Evolutionary conservation across 805 yeast genomes (phyloP).

Genomic region (Hanseniaspora guilliermondii): DNA sequence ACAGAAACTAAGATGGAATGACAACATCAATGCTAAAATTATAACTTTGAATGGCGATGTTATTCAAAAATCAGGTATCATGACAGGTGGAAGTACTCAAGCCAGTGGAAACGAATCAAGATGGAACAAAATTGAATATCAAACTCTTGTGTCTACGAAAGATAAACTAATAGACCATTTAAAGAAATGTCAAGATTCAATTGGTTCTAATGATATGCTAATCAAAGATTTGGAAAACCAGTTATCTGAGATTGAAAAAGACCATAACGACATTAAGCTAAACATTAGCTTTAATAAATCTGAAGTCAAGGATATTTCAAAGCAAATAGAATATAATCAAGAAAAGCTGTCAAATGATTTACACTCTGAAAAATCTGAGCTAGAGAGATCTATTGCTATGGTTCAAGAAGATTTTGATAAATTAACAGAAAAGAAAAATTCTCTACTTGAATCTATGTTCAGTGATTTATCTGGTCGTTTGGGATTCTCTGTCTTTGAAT

Average conservation of each 20-base stretch:
- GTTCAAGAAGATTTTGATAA: constrained; percentile 22
- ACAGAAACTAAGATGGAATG: constrained; percentile 56
- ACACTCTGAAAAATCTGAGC: constrained; percentile 20
- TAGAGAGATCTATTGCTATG: constrained; percentile 20
- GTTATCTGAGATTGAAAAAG: constrained; percentile 34
- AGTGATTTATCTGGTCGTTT: constrained; percentile 41
- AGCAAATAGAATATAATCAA: constrained; percentile 42
- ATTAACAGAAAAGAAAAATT: constrained; percentile 24
- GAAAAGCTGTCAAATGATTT: constrained; percentile 24
- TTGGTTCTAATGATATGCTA: not conserved
- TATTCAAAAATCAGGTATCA: constrained; percentile 72
- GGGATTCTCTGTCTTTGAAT: constrained; percentile 51
- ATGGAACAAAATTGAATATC: constrained; percentile 66
- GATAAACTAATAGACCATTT: constrained; percentile 31
- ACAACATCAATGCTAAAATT: constrained; percentile 45
- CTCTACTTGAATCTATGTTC: constrained; percentile 37
- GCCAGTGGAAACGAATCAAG: constrained; percentile 29
- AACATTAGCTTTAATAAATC: constrained; percentile 39
- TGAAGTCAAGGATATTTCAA: constrained; percentile 32
- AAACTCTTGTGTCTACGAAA: constrained; percentile 37
- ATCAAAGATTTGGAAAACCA: constrained; percentile 34
- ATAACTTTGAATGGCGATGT: constrained; percentile 77
- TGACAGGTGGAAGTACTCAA: constrained; percentile 79
- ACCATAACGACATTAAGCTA: constrained; percentile 41
- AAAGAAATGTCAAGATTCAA: not conserved